phyloP scores from a whole-genome alignment of 805 yeast species.

The Candida mattraensis region DNA sequence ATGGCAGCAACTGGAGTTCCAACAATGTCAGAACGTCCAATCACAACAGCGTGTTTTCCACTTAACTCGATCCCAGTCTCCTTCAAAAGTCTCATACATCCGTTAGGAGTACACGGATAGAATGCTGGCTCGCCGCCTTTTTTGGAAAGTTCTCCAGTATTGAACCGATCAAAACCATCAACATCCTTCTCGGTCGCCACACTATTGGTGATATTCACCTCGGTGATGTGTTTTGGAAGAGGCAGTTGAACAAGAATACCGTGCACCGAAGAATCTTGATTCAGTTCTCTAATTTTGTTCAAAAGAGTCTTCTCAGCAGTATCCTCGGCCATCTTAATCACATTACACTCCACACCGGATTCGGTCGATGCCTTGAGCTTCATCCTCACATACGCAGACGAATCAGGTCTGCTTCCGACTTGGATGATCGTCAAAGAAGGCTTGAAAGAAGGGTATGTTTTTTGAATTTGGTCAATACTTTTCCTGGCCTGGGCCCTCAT shows the following conservation, averaged over 20 bases:
- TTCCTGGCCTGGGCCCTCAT: constrained; percentile 44
- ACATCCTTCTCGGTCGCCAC: constrained; percentile 72
- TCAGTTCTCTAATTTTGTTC: constrained; percentile 52
- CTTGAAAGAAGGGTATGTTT: constrained; percentile 50
- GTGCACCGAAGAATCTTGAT: constrained; percentile 59
- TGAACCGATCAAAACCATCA: constrained; percentile 79
- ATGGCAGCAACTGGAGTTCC: constrained; percentile 78
- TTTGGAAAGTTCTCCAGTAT: constrained; percentile 75
- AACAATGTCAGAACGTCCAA: constrained; percentile 85
- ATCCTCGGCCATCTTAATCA: constrained; percentile 57
- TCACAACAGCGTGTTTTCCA: constrained; percentile 77
- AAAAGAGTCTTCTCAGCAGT: constrained; percentile 58
- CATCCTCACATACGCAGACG: constrained; percentile 80
- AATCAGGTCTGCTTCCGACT: constrained; percentile 76
- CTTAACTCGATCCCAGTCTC: constrained; percentile 53
- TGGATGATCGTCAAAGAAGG: constrained; percentile 73
- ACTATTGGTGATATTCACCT: constrained; percentile 63
- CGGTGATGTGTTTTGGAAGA: constrained; percentile 68
- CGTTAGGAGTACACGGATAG: constrained; percentile 84
- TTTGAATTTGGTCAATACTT: constrained; percentile 42
- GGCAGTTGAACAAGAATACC: constrained; percentile 80
- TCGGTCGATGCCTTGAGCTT: constrained; percentile 75
- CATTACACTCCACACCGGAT: constrained; percentile 61
- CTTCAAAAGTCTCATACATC: constrained; percentile 64
- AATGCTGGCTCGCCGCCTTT: constrained; percentile 69